phyloP scores from a whole-genome alignment of 495 filamentous ascomycete species.

The Penicillium samsonianum region DNA sequence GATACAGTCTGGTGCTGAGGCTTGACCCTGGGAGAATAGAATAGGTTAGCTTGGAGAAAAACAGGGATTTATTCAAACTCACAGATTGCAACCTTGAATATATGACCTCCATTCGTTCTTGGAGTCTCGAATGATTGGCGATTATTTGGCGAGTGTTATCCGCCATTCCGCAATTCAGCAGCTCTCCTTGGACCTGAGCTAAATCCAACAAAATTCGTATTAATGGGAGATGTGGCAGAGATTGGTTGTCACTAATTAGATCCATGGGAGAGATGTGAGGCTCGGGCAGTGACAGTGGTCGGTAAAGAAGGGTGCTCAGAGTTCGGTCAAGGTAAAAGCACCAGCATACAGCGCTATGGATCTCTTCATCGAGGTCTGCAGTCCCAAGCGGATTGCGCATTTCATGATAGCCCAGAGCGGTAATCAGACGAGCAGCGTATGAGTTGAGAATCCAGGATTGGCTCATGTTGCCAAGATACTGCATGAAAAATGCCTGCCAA shows the following conservation, averaged over 20 bases:
- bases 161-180: constrained; percentile 11
- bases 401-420: constrained; percentile 29
- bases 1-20: constrained; percentile 15
- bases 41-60: neutral
- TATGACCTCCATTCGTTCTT: constrained; percentile 26
- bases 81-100: constrained; percentile 24
- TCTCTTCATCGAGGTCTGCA: constrained; percentile 23
- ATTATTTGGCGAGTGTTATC: constrained; percentile 14
- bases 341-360: constrained; percentile 29
- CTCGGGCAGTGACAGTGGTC: constrained; percentile 28
- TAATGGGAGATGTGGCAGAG: constrained; percentile 21
- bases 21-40: constrained; percentile 18
- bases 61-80: neutral
- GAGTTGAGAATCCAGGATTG: constrained; percentile 33
- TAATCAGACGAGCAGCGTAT: constrained; percentile 32
- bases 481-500: constrained; percentile 31
- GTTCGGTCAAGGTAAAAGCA: constrained; percentile 36
- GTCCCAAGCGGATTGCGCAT: constrained; percentile 1
- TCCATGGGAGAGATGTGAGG: constrained; percentile 19
- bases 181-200: constrained; percentile 28
- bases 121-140: constrained; percentile 19
- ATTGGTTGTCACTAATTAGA: constrained; percentile 12
- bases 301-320: constrained; percentile 29
- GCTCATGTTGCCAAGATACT: constrained; percentile 27
- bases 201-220: constrained; percentile 28